These are phyloP conservation scores for Lecanosticta acicola DNA, from an alignment of 2,329 filamentous ascomycete genomes.

Conservation along the genomic window DNA sequence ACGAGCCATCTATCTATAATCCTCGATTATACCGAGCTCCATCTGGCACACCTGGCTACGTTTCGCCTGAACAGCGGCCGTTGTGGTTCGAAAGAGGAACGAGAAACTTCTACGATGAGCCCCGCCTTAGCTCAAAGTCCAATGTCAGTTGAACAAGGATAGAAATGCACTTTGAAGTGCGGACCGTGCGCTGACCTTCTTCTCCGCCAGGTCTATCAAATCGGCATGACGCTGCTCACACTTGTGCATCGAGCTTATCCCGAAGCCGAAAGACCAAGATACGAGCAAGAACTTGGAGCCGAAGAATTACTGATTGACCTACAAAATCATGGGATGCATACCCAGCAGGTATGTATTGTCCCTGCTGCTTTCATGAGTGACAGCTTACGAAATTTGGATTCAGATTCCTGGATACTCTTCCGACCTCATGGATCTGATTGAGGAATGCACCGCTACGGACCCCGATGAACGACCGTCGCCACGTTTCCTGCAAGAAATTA, in stretches of 20 bases:
- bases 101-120: background rate
- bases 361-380: background rate
- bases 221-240: background rate
- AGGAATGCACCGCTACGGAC: background rate
- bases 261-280: no score
- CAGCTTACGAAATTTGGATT: background rate
- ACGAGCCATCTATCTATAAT: background rate
- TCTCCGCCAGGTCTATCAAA: background rate
- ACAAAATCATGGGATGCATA: background rate
- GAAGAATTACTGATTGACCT: background rate
- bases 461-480: background rate
- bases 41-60: background rate
- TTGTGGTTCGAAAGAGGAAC: background rate
- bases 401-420: background rate
- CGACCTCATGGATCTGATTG: background rate
- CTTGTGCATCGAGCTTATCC: background rate
- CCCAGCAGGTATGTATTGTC: background rate
- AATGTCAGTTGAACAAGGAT: background rate
- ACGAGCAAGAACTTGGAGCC: no score
- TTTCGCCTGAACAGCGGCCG: background rate
- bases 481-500: background rate
- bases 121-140: background rate
- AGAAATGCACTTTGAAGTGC: background rate
- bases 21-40: background rate
- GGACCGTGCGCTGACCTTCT: background rate